Evolutionary conservation across 805 yeast species (phyloP).

Genomic region (Cyberlindnera suaveolens): DNA sequence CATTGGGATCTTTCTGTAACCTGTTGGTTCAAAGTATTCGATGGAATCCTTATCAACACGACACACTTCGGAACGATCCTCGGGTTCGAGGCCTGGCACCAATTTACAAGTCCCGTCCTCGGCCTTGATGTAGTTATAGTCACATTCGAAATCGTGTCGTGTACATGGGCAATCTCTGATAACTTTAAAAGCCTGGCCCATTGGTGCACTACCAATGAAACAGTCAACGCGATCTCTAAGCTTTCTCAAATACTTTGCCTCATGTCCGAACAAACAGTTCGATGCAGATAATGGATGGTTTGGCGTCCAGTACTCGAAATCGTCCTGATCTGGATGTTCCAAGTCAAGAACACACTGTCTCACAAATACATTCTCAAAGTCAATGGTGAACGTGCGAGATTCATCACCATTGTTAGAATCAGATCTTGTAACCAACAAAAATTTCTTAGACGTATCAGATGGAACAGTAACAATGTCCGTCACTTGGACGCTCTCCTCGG

Average conservation of each 20-base stretch:
- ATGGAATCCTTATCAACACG: conserved; percentile 41
- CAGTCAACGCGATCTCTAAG: conserved; percentile 50
- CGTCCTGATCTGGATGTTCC: conserved; percentile 39
- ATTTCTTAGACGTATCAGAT: conserved; percentile 75
- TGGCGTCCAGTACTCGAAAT: conserved; percentile 62
- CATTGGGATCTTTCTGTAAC: conserved; percentile 80
- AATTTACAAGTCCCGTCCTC: conserved; percentile 81
- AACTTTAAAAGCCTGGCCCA: conserved; percentile 48
- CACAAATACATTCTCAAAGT: conserved; percentile 44
- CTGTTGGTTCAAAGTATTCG: conserved; percentile 84
- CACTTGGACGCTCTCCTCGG: conserved; percentile 49
- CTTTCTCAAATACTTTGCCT: conserved; percentile 52
- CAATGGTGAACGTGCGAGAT: conserved; percentile 44
- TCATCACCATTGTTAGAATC: conserved; percentile 37
- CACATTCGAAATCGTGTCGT: conserved; percentile 90
- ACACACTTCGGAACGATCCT: conserved; percentile 61
- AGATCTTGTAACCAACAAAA: conserved; percentile 53
- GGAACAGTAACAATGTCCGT: conserved; percentile 85
- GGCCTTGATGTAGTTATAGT: conserved; percentile 68
- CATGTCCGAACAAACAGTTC: conserved; percentile 71
- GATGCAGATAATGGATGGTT: conserved; percentile 43
- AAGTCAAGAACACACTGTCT: conserved; percentile 51
- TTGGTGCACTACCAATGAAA: conserved; percentile 52
- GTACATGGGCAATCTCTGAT: conserved; percentile 75
- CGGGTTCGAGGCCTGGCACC: conserved; percentile 61